Percentiles rank a stretch among this genome's conserved stretches.
These are phyloP conservation scores for Phytophthora fragariae DNA, from an alignment of 352 stramenopile genomes.

Conservation along the genomic window DNA sequence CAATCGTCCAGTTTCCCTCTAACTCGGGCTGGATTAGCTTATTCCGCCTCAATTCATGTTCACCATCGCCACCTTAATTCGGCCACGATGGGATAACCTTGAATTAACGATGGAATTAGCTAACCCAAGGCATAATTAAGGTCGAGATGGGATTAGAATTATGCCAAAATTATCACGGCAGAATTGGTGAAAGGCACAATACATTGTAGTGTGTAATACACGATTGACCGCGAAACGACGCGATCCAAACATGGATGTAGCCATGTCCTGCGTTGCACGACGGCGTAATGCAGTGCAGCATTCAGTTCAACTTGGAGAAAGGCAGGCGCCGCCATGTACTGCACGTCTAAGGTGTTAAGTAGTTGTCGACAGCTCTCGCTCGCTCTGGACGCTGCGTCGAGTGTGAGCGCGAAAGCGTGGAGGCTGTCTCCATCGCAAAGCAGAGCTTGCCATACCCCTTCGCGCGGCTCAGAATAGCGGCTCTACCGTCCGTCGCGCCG, in stretches of 20 bases:
- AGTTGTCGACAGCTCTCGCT: conserved; percentile 12
- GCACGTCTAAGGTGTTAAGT: not conserved
- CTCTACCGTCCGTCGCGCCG: conserved; percentile 5
- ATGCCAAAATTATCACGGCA: no score
- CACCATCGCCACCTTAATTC: no score
- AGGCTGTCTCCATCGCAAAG: conserved; percentile 26
- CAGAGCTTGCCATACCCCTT: not conserved
- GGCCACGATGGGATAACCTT: no score
- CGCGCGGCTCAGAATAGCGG: conserved; percentile 4
- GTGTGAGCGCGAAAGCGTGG: not conserved
- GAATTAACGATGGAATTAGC: no score
- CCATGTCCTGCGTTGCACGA: not conserved
- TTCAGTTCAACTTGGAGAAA: not conserved
- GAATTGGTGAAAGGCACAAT: not conserved
- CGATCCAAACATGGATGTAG: conserved; percentile 25
- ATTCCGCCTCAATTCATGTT: no score
- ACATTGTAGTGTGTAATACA: conserved; percentile 8
- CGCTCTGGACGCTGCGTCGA: not conserved
- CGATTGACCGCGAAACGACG: conserved; percentile 26
- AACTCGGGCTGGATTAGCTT: no score
- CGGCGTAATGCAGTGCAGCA: not conserved
- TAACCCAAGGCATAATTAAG: no score
- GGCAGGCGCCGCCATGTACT: not conserved
- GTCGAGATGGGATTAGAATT: no score
- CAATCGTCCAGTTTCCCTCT: no score